Percentiles rank a stretch among this genome's conserved stretches.
These are phyloP conservation scores for Populus tremula DNA, from an alignment of 345 rosid species.

Conservation along the genomic window DNA sequence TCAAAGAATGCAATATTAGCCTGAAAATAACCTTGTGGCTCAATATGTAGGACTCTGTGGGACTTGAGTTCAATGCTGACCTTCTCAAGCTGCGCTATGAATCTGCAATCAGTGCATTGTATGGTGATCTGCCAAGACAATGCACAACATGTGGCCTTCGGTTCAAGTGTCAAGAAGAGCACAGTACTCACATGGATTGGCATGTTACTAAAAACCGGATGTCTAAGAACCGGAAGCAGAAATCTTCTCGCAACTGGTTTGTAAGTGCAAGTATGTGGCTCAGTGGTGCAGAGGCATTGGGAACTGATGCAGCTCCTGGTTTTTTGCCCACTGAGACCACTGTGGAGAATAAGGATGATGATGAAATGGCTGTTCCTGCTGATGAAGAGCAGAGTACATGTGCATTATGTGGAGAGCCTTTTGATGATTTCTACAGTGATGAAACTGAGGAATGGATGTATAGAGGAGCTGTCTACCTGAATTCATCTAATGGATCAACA, in stretches of 20 bases:
- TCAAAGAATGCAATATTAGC: constrained; percentile 1
- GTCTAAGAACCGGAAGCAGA: constrained; percentile 96
- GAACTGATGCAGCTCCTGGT: constrained; percentile 88
- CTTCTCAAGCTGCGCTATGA: constrained; percentile 80
- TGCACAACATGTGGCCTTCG: constrained; percentile 97
- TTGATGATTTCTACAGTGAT: constrained; percentile 96
- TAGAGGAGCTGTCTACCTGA: constrained; percentile 93
- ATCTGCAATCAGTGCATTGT: constrained; percentile 67
- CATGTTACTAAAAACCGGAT: constrained; percentile 96
- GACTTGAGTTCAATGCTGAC: constrained; percentile 77
- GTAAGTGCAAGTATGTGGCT: constrained; percentile 97
- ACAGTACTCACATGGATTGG: constrained; percentile 99
- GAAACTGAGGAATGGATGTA: constrained; percentile 99
- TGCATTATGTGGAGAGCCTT: constrained; percentile 93
- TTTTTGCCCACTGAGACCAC: constrained; percentile 67
- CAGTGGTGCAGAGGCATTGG: constrained; percentile 96
- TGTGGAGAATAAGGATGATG: constrained; percentile 79
- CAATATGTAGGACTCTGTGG: constrained; percentile 59
- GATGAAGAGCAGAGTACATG: constrained; percentile 91
- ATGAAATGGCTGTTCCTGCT: constrained; percentile 96
- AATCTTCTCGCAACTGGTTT: constrained; percentile 96
- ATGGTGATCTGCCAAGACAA: constrained; percentile 91
- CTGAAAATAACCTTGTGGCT: constrained; percentile 29
- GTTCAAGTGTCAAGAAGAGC: constrained; percentile 89
- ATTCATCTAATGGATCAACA: constrained; percentile 59